These are phyloP conservation scores for Pseudopithomyces chartarum DNA, from an alignment of 2,329 filamentous ascomycete genomes.

Conservation along the genomic window DNA sequence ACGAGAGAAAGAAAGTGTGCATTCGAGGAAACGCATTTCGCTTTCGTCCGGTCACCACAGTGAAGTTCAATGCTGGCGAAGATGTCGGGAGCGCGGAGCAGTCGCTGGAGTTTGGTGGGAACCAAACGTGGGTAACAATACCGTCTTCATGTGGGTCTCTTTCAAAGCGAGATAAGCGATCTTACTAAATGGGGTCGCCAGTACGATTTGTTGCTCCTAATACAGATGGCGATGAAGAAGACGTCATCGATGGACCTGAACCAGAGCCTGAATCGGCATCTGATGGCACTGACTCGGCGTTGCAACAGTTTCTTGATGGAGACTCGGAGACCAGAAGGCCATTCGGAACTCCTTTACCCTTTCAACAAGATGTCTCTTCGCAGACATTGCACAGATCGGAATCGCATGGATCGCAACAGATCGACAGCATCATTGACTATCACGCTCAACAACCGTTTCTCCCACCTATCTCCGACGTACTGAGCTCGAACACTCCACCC, in stretches of 20 bases:
- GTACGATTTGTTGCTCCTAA: slow-evolving; percentile 37
- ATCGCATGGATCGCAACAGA: slow-evolving; percentile 11
- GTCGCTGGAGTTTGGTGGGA: slow-evolving; percentile 28
- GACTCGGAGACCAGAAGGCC: slow-evolving; percentile 6
- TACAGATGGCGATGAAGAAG: slow-evolving; percentile 29
- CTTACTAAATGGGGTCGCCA: slow-evolving; percentile 9
- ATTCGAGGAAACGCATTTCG: slow-evolving; percentile 37
- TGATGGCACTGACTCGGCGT: slow-evolving; percentile 13
- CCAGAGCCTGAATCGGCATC: slow-evolving; percentile 15
- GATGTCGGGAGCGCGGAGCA: slow-evolving; percentile 37
- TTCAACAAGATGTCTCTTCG: slow-evolving; percentile 13
- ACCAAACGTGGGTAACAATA: slow-evolving; percentile 36
- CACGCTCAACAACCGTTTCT: slow-evolving; percentile 13
- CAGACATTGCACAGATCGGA: slow-evolving; percentile 6
- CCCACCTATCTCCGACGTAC: slow-evolving; percentile 24
- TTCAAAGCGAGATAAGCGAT: neutral
- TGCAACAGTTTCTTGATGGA: neutral
- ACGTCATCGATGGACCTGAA: slow-evolving; percentile 11
- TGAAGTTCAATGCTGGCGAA: slow-evolving; percentile 40
- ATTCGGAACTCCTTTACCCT: slow-evolving; percentile 12
- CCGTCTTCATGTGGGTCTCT: slow-evolving; percentile 26
- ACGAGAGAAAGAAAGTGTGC: slow-evolving; percentile 32
- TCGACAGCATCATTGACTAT: slow-evolving; percentile 12
- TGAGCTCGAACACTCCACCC: slow-evolving; percentile 4
- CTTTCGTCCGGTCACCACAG: slow-evolving; percentile 34